Conservation (phyloP, 306 rosid genomes). For the Abrus pulchellus region DNA sequence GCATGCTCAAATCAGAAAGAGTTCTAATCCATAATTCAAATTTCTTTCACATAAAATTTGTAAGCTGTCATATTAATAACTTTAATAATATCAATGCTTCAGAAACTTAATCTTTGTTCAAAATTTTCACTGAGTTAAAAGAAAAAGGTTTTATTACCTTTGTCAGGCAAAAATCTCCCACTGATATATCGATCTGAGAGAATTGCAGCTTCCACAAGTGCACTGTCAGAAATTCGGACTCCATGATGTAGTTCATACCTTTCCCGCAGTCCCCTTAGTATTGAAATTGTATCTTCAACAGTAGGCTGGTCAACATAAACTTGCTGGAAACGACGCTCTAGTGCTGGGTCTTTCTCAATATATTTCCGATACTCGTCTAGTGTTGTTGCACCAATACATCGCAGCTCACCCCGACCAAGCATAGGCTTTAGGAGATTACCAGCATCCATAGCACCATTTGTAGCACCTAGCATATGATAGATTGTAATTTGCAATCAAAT, state of each 20-base stretch:
- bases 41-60: background rate
- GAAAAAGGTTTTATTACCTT: slow-evolving; percentile 64
- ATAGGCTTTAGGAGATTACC: slow-evolving; percentile 98
- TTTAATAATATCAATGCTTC: slow-evolving; percentile 4
- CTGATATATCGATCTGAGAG: slow-evolving; percentile 96
- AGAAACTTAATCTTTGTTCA: slow-evolving; percentile 16
- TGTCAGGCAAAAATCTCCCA: slow-evolving; percentile 96
- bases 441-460: slow-evolving; percentile 99
- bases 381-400: slow-evolving; percentile 97
- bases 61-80: background rate
- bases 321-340: slow-evolving; percentile 98
- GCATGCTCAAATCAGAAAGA: slow-evolving; percentile 27
- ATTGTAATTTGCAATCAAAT: slow-evolving; percentile 26
- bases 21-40: slow-evolving; percentile 21
- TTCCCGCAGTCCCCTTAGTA: slow-evolving; percentile 92
- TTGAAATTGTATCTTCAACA: slow-evolving; percentile 90
- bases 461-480: slow-evolving; percentile 73
- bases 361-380: slow-evolving; percentile 92
- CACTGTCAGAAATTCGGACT: slow-evolving; percentile 96
- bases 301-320: slow-evolving; percentile 97
- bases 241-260: slow-evolving; percentile 97
- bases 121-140: slow-evolving; percentile 2
- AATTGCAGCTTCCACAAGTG: slow-evolving; percentile 97
- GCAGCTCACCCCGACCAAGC: slow-evolving; percentile 98
- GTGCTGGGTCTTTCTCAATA: slow-evolving; percentile 95